Evolutionary conservation across 2,329 filamentous ascomycete genomes (phyloP), one percentile per base, ranked within the genome.

Genomic region (Thielaviopsis euricoi): DNA sequence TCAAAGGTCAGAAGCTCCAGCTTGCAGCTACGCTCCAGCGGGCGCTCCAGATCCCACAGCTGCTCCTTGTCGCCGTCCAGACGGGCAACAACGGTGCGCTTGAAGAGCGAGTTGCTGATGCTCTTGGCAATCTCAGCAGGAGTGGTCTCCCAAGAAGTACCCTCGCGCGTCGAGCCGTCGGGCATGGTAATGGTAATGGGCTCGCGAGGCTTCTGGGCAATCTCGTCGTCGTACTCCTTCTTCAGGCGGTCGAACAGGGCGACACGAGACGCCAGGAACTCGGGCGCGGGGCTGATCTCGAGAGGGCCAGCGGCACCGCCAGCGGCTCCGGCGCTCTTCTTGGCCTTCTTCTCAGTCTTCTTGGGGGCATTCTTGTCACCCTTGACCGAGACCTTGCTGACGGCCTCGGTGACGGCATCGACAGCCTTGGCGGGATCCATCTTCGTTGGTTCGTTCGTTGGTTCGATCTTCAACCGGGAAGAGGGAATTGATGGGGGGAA

Each of bases 31-130:
- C 82, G 83, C 76, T 97, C 93, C 40, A 98, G 74, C 5, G 91
- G 91, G 57, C 93, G 78, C 67, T 91, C 88, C 63, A 98, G 74
- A 73, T 98, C 93, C 93, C 91, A 98, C 12, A 97, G 76, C 67
- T 87, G 79, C 59, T 76, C 72, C 58, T 70, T 67, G 66, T 82
- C 77, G 58, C 86, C 88, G 66, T 97, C 85, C 43, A 97, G 79
- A 67, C 83, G 83, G 51, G 91, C 85, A 66, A 98, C 85, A 61
- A 98, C 87, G 52, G 83, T 90, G 73, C 84, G 87, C 77, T 89
- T 89, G 73, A 81, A 87, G 65, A 86, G 79, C 68, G 82, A 93
- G 80, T 86, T 96, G 72, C 77, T 89, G 70, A 90, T 95, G 66
- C 77, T 80, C 72, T 81, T 86, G 62, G 82, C 81, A 71, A 95